Conservation (phyloP, 805 yeast species). For the Metschnikowia lachancei region DNA sequence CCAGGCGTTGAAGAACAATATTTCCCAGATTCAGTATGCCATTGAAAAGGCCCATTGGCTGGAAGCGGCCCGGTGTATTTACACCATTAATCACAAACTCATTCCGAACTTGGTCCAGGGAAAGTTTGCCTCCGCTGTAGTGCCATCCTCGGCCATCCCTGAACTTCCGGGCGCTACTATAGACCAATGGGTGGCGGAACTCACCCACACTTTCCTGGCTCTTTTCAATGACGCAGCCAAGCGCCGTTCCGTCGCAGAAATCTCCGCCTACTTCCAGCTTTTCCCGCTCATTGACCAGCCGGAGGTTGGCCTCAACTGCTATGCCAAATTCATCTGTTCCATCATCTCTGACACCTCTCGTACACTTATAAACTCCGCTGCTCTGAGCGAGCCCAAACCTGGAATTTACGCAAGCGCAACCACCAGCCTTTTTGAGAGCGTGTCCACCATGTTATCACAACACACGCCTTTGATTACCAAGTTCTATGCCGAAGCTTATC, state of each 20-base stretch:
- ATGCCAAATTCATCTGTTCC: constrained; percentile 81
- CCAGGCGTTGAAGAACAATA: constrained; percentile 60
- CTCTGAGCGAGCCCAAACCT: constrained; percentile 30
- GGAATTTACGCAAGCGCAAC: constrained; percentile 61
- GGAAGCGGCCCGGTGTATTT: constrained; percentile 70
- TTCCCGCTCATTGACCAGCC: constrained; percentile 83
- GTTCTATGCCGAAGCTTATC: constrained; percentile 58
- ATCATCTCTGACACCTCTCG: constrained; percentile 80
- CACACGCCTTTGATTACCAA: constrained; percentile 76
- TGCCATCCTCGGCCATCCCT: constrained; percentile 84
- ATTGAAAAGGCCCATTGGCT: constrained; percentile 69
- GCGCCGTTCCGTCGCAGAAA: constrained; percentile 58
- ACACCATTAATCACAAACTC: constrained; percentile 38
- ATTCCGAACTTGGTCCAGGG: constrained; percentile 57
- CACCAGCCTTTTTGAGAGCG: constrained; percentile 73
- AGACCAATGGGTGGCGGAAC: constrained; percentile 53
- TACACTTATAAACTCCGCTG: constrained; percentile 48
- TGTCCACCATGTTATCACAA: constrained; percentile 79
- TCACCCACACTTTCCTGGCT: constrained; percentile 54
- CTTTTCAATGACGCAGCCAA: constrained; percentile 73
- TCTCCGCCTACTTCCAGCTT: constrained; percentile 77
- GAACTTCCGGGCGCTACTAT: constrained; percentile 66
- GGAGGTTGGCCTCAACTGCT: constrained; percentile 69
- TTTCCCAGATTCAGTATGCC: constrained; percentile 65
- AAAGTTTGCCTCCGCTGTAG: constrained; percentile 70